Evolutionary conservation across 352 stramenopile species (phyloP).

Genomic region (Phytophthora niederhauseri): DNA sequence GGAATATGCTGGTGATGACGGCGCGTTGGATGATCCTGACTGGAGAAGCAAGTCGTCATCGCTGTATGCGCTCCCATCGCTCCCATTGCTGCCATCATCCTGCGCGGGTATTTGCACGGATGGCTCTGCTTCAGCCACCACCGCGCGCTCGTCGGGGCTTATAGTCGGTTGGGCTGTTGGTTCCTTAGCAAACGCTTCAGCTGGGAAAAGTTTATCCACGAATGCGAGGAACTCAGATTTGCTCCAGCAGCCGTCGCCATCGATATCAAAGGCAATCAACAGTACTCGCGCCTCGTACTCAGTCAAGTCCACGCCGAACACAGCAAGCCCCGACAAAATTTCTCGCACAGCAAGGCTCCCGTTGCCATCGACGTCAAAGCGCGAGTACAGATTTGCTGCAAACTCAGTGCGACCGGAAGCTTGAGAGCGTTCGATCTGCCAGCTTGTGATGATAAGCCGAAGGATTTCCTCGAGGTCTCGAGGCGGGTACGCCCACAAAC

Average conservation of each 20-base stretch:
- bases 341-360: conserved; percentile 61
- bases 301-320: conserved; percentile 47
- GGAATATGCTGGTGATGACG: conserved; percentile 25
- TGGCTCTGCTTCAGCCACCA: background rate
- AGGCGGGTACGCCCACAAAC: conserved; percentile 53
- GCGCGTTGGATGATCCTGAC: conserved; percentile 22
- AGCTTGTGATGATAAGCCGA: conserved; percentile 40
- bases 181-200: conserved; percentile 7
- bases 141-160: background rate
- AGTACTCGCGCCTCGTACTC: conserved; percentile 48
- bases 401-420: conserved; percentile 22
- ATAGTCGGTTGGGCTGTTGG: background rate
- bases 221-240: conserved; percentile 55
- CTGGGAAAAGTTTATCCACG: conserved; percentile 46
- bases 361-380: conserved; percentile 69
- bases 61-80: conserved; percentile 27
- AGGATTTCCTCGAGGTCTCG: conserved; percentile 73
- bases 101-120: background rate
- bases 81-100: background rate
- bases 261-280: conserved; percentile 59
- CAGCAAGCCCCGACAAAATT: conserved; percentile 50
- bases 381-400: conserved; percentile 42
- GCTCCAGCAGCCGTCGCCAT: conserved; percentile 61
- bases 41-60: conserved; percentile 27
- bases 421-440: conserved; percentile 30